Evolutionary conservation across 768 basidiomycete species (phyloP).

Genomic region (Podaxis rugospora): DNA sequence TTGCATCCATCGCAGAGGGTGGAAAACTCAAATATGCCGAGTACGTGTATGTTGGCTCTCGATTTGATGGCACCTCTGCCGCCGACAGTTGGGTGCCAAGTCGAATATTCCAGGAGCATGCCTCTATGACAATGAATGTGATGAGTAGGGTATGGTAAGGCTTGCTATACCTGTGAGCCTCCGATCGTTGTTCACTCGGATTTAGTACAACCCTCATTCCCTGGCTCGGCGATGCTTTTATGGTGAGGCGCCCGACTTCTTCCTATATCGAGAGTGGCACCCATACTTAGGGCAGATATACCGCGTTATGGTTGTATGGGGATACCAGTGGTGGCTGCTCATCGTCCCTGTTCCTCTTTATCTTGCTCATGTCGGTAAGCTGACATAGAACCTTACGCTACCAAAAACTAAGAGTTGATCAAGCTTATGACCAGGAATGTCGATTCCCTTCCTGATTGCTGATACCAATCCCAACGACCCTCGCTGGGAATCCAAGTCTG

Average conservation of each 20-base stretch:
- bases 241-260: constrained; percentile 19
- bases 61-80: constrained; percentile 10
- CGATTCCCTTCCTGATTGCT: constrained; percentile 28
- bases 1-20: constrained; percentile 26
- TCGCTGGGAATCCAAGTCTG: constrained; percentile 13
- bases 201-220: constrained; percentile 26
- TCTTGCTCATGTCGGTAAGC: constrained; percentile 30
- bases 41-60: constrained; percentile 20
- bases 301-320: constrained; percentile 32
- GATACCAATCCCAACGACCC: constrained; percentile 15
- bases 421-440: constrained; percentile 21
- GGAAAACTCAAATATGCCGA: constrained; percentile 29
- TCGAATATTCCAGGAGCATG: constrained; percentile 14
- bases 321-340: constrained; percentile 24
- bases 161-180: neutral
- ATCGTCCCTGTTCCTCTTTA: constrained; percentile 25
- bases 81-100: constrained; percentile 11
- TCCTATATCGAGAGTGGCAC: neutral
- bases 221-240: constrained; percentile 32
- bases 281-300: constrained; percentile 21
- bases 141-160: constrained; percentile 29
- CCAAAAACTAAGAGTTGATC: neutral
- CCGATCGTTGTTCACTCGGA: neutral
- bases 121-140: constrained; percentile 23
- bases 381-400: neutral